Conservation (phyloP, 805 yeast genomes). For the Lipomyces mesembrius region DNA sequence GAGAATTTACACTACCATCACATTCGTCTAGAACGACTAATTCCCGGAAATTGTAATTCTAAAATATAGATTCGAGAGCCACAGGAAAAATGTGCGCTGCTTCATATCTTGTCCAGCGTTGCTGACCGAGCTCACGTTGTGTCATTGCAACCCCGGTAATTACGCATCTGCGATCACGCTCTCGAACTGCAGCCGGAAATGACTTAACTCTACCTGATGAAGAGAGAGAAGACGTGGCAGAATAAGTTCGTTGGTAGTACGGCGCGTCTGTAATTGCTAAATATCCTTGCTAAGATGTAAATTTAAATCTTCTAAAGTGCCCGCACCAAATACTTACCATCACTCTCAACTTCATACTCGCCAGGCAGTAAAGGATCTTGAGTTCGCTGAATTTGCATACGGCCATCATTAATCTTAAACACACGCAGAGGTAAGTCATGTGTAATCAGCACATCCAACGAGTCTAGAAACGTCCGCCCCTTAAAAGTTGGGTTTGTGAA, state of each 20-base stretch:
- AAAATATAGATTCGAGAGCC: slow-evolving; percentile 2
- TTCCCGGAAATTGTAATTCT: not conserved
- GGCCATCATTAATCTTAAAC: slow-evolving; percentile 1
- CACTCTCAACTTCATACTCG: slow-evolving; percentile 5
- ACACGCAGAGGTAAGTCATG: not conserved
- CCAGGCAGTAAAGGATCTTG: slow-evolving; percentile 2
- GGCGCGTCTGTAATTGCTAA: not conserved
- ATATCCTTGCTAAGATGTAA: slow-evolving; percentile 1
- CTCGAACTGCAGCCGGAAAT: slow-evolving; percentile 7
- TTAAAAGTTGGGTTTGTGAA: too few relatives aligned
- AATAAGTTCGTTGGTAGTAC: slow-evolving; percentile 4
- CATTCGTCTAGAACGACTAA: slow-evolving; percentile 6
- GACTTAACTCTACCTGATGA: slow-evolving; percentile 1
- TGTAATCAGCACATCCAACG: not conserved
- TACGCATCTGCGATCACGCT: slow-evolving; percentile 6
- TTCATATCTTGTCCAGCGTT: slow-evolving; percentile 6
- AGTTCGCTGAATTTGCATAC: slow-evolving; percentile 3
- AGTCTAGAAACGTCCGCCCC: not conserved
- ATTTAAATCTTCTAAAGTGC: not conserved
- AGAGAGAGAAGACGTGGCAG: slow-evolving; percentile 4
- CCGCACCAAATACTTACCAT: slow-evolving; percentile 6
- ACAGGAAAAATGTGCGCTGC: slow-evolving; percentile 6
- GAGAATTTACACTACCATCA: slow-evolving; percentile 5
- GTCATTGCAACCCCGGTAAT: slow-evolving; percentile 1
- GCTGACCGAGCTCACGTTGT: slow-evolving; percentile 4